Evolutionary conservation across 192 early-diverging fungal species (phyloP).

Genomic region (Mortierella antarctica): DNA sequence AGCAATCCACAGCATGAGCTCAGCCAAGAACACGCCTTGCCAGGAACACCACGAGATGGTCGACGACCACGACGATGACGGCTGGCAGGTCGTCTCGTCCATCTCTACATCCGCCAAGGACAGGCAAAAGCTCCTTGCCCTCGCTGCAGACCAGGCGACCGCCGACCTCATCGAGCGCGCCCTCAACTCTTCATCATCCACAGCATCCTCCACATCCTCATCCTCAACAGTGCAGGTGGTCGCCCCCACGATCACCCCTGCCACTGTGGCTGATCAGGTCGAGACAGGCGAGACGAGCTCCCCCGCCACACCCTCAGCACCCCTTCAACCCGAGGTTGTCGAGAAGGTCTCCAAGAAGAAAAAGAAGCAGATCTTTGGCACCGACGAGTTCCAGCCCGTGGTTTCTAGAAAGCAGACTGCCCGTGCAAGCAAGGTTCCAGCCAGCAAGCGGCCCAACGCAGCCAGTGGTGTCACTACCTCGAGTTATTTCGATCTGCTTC

Average conservation of each 20-base stretch:
- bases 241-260: constrained; percentile 3
- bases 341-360: constrained; percentile 45
- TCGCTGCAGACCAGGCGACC: neutral
- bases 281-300: neutral
- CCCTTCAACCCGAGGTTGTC: neutral
- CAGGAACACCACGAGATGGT: constrained; percentile 22
- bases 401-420: constrained; percentile 52
- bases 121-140: neutral
- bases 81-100: constrained; percentile 42
- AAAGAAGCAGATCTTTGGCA: constrained; percentile 54
- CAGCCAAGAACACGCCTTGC: neutral
- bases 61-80: constrained; percentile 36
- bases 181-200: constrained; percentile 1
- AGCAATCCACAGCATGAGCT: neutral
- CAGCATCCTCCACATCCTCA: constrained; percentile 6
- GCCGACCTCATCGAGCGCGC: neutral
- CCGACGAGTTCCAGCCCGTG: constrained; percentile 52
- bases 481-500: constrained; percentile 51
- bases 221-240: neutral
- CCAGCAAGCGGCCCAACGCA: constrained; percentile 21
- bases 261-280: constrained; percentile 7
- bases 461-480: constrained; percentile 40
- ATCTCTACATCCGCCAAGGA: constrained; percentile 3
- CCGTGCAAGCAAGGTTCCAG: constrained; percentile 28
- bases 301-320: neutral